Conservation (phyloP, 1,139 yeast species). For the Scheffersomyces segobiensis region DNA sequence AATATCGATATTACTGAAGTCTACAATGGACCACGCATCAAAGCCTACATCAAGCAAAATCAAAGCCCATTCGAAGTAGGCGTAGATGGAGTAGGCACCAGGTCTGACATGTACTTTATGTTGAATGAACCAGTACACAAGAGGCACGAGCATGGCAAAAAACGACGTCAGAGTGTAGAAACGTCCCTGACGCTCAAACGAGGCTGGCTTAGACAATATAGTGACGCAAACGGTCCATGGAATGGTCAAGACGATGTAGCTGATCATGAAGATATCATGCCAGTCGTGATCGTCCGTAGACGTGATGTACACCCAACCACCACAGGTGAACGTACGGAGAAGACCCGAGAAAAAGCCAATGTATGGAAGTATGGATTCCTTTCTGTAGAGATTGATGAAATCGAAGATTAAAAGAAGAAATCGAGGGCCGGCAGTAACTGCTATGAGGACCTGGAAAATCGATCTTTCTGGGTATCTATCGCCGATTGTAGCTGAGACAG, state of each 20-base stretch:
- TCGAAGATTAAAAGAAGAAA: slow-evolving; percentile 69
- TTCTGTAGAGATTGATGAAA: slow-evolving; percentile 44
- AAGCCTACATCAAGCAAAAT: slow-evolving; percentile 80
- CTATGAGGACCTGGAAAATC: slow-evolving; percentile 81
- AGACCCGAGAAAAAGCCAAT: slow-evolving; percentile 59
- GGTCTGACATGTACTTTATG: slow-evolving; percentile 85
- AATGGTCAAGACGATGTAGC: slow-evolving; percentile 80
- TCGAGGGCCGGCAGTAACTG: slow-evolving; percentile 83
- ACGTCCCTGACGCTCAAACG: slow-evolving; percentile 54
- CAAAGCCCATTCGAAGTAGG: slow-evolving; percentile 92
- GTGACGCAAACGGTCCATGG: slow-evolving; percentile 85
- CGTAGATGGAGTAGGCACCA: slow-evolving; percentile 95
- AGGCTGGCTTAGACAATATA: slow-evolving; percentile 49
- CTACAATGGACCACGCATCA: slow-evolving; percentile 76
- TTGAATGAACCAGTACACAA: slow-evolving; percentile 86
- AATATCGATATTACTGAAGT: slow-evolving; percentile 61
- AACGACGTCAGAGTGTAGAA: slow-evolving; percentile 57
- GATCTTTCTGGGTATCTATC: slow-evolving; percentile 96
- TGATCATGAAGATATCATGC: slow-evolving; percentile 94
- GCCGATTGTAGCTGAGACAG: slow-evolving; percentile 95
- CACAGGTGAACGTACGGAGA: slow-evolving; percentile 87
- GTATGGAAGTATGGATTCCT: slow-evolving; percentile 43
- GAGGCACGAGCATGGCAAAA: slow-evolving; percentile 72
- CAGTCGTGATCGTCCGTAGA: slow-evolving; percentile 96
- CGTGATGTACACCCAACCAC: slow-evolving; percentile 98